Percentiles rank a stretch among this genome's conserved stretches.
phyloP scores from a whole-genome alignment of 352 stramenopile species.

The Pelagophyceae sp. region DNA sequence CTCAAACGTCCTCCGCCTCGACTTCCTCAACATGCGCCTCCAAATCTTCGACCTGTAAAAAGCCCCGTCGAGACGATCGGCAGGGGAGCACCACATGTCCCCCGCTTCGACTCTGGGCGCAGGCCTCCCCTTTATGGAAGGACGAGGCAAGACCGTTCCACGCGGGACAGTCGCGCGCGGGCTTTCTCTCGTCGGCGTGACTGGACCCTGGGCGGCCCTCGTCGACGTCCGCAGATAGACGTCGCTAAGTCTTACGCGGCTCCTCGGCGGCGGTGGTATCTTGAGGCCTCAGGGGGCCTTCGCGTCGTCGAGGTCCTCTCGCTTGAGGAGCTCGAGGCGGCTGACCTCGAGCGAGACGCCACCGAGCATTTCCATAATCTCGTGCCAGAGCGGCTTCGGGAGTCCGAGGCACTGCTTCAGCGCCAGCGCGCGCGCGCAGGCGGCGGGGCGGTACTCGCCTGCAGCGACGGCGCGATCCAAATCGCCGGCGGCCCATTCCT shows the following conservation, averaged over 20 bases:
- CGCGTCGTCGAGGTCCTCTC: background rate
- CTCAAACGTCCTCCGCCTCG: background rate
- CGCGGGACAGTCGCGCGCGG: no score
- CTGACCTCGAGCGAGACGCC: background rate
- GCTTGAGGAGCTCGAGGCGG: background rate
- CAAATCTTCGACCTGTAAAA: background rate
- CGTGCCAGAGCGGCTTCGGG: slow-evolving; percentile 56
- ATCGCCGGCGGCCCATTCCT: slow-evolving; percentile 36
- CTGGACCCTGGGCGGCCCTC: no score
- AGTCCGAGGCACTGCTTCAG: slow-evolving; percentile 57
- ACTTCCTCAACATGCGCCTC: background rate
- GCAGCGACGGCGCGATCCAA: slow-evolving; percentile 38
- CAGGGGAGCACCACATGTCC: no score
- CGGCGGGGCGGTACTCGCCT: slow-evolving; percentile 50
- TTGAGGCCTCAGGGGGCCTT: background rate
- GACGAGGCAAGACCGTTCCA: no score
- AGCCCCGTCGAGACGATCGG: no score
- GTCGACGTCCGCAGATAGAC: no score
- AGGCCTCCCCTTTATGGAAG: no score
- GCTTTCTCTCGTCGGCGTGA: no score
- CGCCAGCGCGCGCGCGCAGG: slow-evolving; percentile 43
- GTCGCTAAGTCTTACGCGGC: no score
- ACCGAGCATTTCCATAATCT: slow-evolving; percentile 27
- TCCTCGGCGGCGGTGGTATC: no score
- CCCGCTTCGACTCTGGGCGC: no score